These are phyloP conservation scores for Violaceomyces palustris DNA, from an alignment of 1,284 basidiomycete species.

Conservation along the genomic window DNA sequence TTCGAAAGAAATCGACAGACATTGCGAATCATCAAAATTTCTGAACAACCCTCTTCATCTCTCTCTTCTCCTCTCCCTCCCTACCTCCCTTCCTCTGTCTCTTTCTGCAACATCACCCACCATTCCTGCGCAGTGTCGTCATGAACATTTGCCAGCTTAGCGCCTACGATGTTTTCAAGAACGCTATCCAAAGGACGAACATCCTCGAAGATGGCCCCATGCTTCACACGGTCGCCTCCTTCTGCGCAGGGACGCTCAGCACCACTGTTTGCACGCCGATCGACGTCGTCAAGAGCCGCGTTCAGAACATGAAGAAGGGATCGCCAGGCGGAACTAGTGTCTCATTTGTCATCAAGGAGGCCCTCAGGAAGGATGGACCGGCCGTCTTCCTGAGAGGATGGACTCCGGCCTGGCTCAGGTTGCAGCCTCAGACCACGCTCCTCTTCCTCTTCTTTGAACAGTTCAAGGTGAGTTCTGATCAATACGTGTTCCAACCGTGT, in stretches of 20 bases:
- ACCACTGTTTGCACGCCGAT: conserved; percentile 53
- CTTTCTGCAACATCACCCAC: no score
- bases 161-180: conserved; percentile 59
- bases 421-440: conserved; percentile 49
- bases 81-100: no score
- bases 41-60: no score
- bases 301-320: conserved; percentile 52
- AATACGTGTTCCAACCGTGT: no score
- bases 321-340: conserved; percentile 12
- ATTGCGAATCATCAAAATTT: no score
- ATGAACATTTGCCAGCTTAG: conserved; percentile 56
- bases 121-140: no score
- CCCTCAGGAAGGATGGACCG: conserved; percentile 54
- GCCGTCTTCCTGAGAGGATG: conserved; percentile 59
- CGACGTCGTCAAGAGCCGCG: conserved; percentile 35
- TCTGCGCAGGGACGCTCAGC: conserved; percentile 57
- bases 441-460: conserved; percentile 48
- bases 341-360: conserved; percentile 23
- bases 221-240: conserved; percentile 33
- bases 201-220: conserved; percentile 54
- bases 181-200: conserved; percentile 49
- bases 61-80: no score
- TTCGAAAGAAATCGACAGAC: no score
- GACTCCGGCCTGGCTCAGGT: conserved; percentile 57
- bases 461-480: no score